phyloP scores from a whole-genome alignment of 106 monocot genomes.

The Ottelia alismoides region DNA sequence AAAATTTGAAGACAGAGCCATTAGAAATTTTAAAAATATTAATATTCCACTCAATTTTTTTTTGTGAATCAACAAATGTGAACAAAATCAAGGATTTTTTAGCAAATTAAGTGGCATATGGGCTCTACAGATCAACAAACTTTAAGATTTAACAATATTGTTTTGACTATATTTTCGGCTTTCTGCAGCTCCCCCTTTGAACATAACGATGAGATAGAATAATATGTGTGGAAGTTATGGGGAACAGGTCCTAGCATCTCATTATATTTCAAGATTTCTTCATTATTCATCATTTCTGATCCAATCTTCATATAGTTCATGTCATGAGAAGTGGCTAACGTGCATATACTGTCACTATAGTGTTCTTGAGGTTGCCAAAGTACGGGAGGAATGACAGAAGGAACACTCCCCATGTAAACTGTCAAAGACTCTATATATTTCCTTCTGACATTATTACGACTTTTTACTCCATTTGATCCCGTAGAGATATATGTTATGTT shows the following conservation, averaged over 20 bases:
- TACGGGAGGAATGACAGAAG: no score
- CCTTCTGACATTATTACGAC: slow-evolving; percentile 6
- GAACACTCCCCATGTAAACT: no score
- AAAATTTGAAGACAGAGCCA: no score
- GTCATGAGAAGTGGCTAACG: neutral
- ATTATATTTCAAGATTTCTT: slow-evolving; percentile 4
- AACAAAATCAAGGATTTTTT: no score
- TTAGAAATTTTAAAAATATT: no score
- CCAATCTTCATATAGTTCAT: slow-evolving; percentile 4
- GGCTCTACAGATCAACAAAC: no score
- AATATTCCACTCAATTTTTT: no score
- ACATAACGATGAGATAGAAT: slow-evolving; percentile 63
- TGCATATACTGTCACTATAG: neutral
- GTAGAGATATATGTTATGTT: no score
- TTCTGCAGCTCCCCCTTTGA: slow-evolving; percentile 60
- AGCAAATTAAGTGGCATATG: no score
- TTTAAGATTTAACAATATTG: slow-evolving; percentile 1
- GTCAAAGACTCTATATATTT: neutral
- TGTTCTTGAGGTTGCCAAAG: neutral
- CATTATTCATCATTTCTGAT: slow-evolving; percentile 2
- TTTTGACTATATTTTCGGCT: slow-evolving; percentile 34
- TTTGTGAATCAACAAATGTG: no score
- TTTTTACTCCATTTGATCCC: slow-evolving; percentile 8
- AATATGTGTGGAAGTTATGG: slow-evolving; percentile 57
- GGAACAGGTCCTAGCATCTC: neutral